Conservation (phyloP, 2,329 filamentous ascomycete species). For the Colletotrichum endophyticum region DNA sequence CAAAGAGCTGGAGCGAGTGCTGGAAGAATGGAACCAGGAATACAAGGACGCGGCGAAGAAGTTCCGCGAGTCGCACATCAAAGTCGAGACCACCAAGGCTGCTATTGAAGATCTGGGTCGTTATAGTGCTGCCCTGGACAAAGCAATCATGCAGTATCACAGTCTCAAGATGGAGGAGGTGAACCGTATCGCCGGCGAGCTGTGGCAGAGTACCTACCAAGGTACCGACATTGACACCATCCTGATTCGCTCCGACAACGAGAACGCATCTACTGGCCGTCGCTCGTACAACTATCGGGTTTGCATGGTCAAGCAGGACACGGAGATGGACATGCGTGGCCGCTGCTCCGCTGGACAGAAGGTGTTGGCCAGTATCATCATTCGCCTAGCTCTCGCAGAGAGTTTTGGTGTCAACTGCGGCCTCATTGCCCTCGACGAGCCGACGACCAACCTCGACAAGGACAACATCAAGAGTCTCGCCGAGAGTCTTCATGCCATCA, state of each 20-base stretch:
- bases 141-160: constrained; percentile 97
- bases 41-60: constrained; percentile 82
- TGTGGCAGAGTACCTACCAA: constrained; percentile 98
- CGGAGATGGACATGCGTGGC: constrained; percentile 99
- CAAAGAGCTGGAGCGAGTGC: constrained; percentile 73
- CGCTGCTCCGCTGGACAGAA: constrained; percentile 97
- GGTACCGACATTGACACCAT: constrained; percentile 98
- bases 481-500: constrained; percentile 84
- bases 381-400: constrained; percentile 92
- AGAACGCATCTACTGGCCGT: constrained; percentile 69
- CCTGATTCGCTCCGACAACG: constrained; percentile 89
- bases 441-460: constrained; percentile 93
- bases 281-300: constrained; percentile 96
- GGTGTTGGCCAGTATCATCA: constrained; percentile 95
- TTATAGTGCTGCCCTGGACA: constrained; percentile 85
- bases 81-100: constrained; percentile 89
- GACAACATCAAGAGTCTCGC: constrained; percentile 95
- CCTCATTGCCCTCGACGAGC: constrained; percentile 94
- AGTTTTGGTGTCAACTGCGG: constrained; percentile 97
- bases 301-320: constrained; percentile 96
- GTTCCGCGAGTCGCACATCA: constrained; percentile 88
- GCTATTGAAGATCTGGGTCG: constrained; percentile 88
- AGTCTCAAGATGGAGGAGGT: constrained; percentile 98
- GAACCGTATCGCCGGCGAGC: constrained; percentile 90
- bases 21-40: constrained; percentile 82